phyloP scores from a whole-genome alignment of 108 stramenopile genomes.

The Tribonema minus region DNA sequence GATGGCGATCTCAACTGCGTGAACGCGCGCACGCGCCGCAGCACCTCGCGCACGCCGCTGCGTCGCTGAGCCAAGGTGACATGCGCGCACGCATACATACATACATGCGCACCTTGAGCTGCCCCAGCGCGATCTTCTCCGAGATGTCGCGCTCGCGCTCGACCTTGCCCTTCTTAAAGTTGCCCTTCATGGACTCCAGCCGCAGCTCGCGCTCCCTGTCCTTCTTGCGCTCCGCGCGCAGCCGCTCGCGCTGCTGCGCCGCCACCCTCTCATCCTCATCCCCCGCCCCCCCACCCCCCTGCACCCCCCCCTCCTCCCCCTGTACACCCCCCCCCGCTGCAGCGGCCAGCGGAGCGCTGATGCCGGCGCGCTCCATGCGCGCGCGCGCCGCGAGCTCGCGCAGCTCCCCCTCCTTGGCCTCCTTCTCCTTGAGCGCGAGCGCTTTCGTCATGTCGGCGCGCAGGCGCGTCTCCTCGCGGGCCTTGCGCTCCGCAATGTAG shows the following conservation, averaged over 20 bases:
- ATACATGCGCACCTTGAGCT: no score
- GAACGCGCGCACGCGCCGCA: no score
- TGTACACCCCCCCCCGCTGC: neutral
- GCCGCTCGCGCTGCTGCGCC: constrained; percentile 78
- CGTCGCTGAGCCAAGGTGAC: no score
- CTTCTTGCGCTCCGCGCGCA: constrained; percentile 77
- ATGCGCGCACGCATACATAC: no score
- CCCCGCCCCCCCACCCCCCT: constrained; percentile 24
- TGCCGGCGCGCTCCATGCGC: constrained; percentile 71
- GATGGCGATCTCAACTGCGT: no score
- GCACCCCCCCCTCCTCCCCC: neutral
- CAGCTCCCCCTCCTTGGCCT: constrained; percentile 82
- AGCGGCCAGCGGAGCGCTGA: constrained; percentile 5
- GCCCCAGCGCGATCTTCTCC: constrained; percentile 94
- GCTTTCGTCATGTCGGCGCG: constrained; percentile 81
- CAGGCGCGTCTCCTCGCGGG: constrained; percentile 83
- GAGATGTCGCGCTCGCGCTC: constrained; percentile 86
- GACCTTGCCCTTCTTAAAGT: constrained; percentile 72
- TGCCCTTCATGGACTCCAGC: constrained; percentile 65
- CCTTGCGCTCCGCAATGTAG: constrained; percentile 93
- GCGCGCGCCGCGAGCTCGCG: constrained; percentile 84
- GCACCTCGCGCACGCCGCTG: no score
- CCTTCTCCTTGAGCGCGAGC: constrained; percentile 74
- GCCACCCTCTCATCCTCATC: constrained; percentile 72
- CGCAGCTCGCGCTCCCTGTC: constrained; percentile 92